These are phyloP conservation scores for Podospora bellae-mahoneyi DNA, from an alignment of 495 filamentous ascomycete genomes.

Conservation along the genomic window DNA sequence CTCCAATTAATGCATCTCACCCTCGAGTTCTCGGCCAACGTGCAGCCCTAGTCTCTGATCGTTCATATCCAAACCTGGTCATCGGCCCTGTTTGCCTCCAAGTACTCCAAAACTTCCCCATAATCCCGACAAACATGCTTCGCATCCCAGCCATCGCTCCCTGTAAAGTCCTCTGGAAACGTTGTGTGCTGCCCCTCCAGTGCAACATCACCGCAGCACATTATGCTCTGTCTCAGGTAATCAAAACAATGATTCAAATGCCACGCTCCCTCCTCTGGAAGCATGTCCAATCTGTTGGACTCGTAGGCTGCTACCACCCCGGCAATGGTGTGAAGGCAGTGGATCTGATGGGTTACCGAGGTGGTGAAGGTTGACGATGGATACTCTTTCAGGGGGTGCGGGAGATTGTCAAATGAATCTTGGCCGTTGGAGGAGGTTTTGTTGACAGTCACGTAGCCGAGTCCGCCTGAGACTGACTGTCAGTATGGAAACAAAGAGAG, in stretches of 20 bases:
- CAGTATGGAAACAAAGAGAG: not conserved
- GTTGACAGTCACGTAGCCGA: slow-evolving; percentile 42
- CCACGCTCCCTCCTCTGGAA: slow-evolving; percentile 41
- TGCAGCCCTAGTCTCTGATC: not conserved
- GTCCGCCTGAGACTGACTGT: slow-evolving; percentile 19
- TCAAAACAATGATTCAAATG: slow-evolving; percentile 49
- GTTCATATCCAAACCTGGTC: slow-evolving; percentile 41
- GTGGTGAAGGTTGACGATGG: slow-evolving; percentile 45
- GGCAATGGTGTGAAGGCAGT: slow-evolving; percentile 46
- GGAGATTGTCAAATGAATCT: slow-evolving; percentile 33
- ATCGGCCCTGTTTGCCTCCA: slow-evolving; percentile 40
- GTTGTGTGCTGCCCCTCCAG: slow-evolving; percentile 46
- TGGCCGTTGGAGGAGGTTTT: slow-evolving; percentile 29
- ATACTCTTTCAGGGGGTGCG: slow-evolving; percentile 33
- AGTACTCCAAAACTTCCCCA: slow-evolving; percentile 31
- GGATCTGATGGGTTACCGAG: slow-evolving; percentile 49
- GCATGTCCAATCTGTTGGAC: slow-evolving; percentile 26
- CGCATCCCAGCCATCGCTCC: slow-evolving; percentile 48
- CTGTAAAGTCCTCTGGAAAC: slow-evolving; percentile 38
- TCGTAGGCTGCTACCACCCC: slow-evolving; percentile 36
- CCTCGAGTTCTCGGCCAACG: no score
- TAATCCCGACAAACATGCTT: slow-evolving; percentile 48
- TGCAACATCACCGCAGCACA: slow-evolving; percentile 45
- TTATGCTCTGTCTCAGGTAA: slow-evolving; percentile 47
- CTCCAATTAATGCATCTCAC: not conserved